Base-by-base conservation (phyloP, 805 yeast species). In the Starmerella bacillaris region DNA sequence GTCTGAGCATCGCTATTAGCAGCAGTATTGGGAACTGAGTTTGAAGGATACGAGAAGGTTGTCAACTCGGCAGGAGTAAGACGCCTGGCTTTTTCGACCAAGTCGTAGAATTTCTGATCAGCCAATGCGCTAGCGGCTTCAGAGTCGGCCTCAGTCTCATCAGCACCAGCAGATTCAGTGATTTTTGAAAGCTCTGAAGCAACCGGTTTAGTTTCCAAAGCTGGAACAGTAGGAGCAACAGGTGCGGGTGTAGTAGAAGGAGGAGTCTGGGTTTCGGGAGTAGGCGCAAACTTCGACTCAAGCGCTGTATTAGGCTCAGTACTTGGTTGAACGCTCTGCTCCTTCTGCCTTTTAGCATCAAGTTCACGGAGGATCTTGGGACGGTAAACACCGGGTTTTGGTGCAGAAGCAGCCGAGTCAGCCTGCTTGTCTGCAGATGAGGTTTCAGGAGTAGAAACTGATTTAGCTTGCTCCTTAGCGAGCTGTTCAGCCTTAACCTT, bases 1-100 rank as follows among this genome's bases (percentile, higher is more conserved):
- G 74, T 65, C 22, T 6, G 6, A 14, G 22, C 32, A 50, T 64
- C 61, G 18, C 44, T 44, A n/a, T 49, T 47, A 28, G 48, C 48
- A 27, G 46, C 36, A 17, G 50, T 39, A 33, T 33, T 34, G 30
- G 46, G 49, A 22, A 34, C 37, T 30, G 47, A 40, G 27, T 40
- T 43, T 5, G 38, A 42, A 18, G 58, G 56, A 45, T 52, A 55
- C 27, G 33, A 22, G 29, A 45, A 37, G n/a, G 42, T 42, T 15
- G 34, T 36, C 18, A 52, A 44, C 19, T 49, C 50, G 4, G 49
- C 56, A 14, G 49, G 48, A 9, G 55, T 35, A 12, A 49, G 53
- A 8, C 49, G 48, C 2, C 37, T 36, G 11, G 57, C 55, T 9
- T 35, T 30, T 30, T 45, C 42, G 24, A 53, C 38, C 19, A 38